A percentile compares a stretch with the other conserved stretches of the same genome.
Evolutionary conservation across 1,284 basidiomycete species (phyloP).

Genomic region (Sparassis latifolia): DNA sequence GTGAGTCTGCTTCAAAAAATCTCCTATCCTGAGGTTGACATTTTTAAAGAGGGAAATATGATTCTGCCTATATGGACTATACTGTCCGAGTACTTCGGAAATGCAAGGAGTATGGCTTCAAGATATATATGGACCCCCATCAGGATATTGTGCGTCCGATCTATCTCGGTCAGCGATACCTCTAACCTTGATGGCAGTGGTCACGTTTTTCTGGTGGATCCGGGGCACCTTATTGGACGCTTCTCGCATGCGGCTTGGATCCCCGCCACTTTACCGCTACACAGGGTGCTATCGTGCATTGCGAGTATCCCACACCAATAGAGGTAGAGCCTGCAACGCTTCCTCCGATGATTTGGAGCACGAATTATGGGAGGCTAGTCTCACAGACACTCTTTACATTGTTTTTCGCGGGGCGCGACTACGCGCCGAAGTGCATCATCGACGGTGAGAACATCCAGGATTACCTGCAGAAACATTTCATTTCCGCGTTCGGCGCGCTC

Average conservation of each 20-base stretch:
- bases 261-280: constrained; percentile 83
- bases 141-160: constrained; percentile 80
- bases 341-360: constrained; percentile 95
- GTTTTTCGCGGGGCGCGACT: constrained; percentile 89
- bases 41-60: constrained; percentile 73
- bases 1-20: constrained; percentile 44
- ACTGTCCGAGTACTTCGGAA: constrained; percentile 81
- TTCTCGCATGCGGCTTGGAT: constrained; percentile 88
- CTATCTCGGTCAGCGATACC: not conserved
- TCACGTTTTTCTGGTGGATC: constrained; percentile 96
- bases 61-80: constrained; percentile 91
- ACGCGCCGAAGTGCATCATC: constrained; percentile 87
- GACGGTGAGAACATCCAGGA: constrained; percentile 94
- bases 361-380: constrained; percentile 88
- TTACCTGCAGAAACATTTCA: constrained; percentile 84
- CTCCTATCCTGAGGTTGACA: no score
- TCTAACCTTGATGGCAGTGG: constrained; percentile 56
- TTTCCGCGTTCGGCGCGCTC: constrained; percentile 70
- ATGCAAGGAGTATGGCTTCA: constrained; percentile 94
- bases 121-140: constrained; percentile 93
- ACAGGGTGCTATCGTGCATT: constrained; percentile 82
- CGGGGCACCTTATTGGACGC: constrained; percentile 93
- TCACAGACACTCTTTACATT: constrained; percentile 90
- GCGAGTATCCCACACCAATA: constrained; percentile 72
- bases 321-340: constrained; percentile 65